Conservation (phyloP, 352 stramenopile species). For the Pythium volutum region DNA sequence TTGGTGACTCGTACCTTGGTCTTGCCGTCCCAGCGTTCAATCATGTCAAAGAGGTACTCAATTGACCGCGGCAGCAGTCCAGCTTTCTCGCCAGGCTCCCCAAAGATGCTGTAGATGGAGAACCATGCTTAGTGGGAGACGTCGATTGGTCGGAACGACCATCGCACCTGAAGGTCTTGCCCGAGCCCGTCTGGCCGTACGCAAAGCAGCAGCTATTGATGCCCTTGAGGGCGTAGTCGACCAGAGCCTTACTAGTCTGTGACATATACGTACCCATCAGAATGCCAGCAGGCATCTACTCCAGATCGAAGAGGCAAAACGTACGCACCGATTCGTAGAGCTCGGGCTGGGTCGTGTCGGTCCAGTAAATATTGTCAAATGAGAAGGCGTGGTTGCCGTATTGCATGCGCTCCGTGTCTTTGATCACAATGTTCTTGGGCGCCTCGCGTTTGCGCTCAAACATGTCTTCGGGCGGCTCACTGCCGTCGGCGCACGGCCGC, state of each 20-base stretch:
- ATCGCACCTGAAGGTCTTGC: constrained; percentile 80
- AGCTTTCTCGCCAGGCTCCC: constrained; percentile 74
- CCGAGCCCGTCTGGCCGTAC: constrained; percentile 87
- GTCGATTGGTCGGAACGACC: neutral
- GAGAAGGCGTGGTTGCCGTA: constrained; percentile 86
- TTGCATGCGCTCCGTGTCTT: constrained; percentile 84
- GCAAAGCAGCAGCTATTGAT: constrained; percentile 95
- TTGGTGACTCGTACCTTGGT: constrained; percentile 36
- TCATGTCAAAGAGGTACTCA: constrained; percentile 87
- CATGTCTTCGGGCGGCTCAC: constrained; percentile 71
- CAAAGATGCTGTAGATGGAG: constrained; percentile 81
- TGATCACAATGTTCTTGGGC: constrained; percentile 82
- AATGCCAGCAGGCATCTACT: neutral
- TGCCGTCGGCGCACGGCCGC: constrained; percentile 70
- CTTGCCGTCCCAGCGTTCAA: constrained; percentile 60
- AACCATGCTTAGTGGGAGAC: neutral
- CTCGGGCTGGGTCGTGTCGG: constrained; percentile 65
- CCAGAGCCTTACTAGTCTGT: constrained; percentile 79
- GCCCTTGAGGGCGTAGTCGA: constrained; percentile 89
- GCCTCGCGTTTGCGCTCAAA: constrained; percentile 78
- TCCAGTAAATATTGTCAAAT: constrained; percentile 87
- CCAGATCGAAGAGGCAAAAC: neutral
- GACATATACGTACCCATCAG: neutral
- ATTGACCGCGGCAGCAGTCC: constrained; percentile 88
- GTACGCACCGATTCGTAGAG: constrained; percentile 62